Conservation (phyloP, 2,329 filamentous ascomycete species). For the Zelopaecilomyces penicillatus region DNA sequence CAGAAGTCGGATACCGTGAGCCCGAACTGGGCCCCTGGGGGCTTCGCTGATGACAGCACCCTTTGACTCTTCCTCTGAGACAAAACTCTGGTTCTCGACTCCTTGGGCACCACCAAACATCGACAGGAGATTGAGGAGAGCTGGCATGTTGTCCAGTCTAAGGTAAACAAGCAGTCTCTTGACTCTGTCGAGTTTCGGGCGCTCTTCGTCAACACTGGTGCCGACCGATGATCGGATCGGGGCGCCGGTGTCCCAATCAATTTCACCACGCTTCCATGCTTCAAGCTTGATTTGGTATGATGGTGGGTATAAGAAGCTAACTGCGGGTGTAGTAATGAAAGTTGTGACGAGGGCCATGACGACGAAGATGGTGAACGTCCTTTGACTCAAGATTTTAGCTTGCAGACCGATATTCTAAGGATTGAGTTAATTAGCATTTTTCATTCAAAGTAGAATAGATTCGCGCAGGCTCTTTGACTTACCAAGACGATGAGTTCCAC, state of each 20-base stretch:
- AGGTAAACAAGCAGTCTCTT: constrained; percentile 70
- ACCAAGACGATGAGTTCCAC: constrained; percentile 93
- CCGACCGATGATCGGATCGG: constrained; percentile 9
- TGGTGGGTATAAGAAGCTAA: constrained; percentile 63
- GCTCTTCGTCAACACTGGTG: constrained; percentile 5
- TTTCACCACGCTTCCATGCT: constrained; percentile 67
- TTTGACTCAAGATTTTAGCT: constrained; percentile 68
- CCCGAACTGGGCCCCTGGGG: constrained; percentile 41
- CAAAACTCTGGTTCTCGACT: constrained; percentile 1
- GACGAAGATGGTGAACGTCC: constrained; percentile 89
- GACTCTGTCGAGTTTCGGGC: constrained; percentile 26
- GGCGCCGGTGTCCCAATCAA: constrained; percentile 62
- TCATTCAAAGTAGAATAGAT: background rate
- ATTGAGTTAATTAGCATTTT: constrained; percentile 1
- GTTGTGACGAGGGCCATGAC: constrained; percentile 89
- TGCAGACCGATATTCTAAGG: constrained; percentile 65
- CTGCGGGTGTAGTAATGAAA: constrained; percentile 72
- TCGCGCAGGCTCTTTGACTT: constrained; percentile 22
- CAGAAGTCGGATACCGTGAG: constrained; percentile 77
- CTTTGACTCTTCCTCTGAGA: constrained; percentile 14
- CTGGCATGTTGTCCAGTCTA: constrained; percentile 74
- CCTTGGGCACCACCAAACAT: constrained; percentile 52
- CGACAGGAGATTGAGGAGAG: constrained; percentile 73
- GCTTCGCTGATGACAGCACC: constrained; percentile 17
- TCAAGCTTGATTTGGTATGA: constrained; percentile 46